These are phyloP conservation scores for Fraxinus cuspidata DNA, from an alignment of 257 asterid genomes.

Conservation along the genomic window DNA sequence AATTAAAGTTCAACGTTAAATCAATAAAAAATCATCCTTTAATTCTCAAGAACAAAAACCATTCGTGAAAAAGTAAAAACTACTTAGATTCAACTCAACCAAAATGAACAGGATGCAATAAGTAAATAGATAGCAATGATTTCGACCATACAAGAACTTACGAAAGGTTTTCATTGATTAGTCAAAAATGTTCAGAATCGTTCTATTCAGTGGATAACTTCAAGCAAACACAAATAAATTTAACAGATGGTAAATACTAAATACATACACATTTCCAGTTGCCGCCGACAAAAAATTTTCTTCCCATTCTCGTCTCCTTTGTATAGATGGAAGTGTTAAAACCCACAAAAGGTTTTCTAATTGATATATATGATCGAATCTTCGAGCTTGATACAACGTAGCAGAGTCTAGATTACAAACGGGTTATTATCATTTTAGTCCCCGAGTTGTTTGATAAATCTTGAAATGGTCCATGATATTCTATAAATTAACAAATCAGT, in stretches of 20 bases:
- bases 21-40: not conserved
- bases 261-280: slow-evolving; percentile 49
- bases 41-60: not conserved
- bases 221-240: not conserved
- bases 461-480: not conserved
- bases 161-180: not conserved
- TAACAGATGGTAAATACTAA: not conserved
- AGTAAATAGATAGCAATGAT: not conserved
- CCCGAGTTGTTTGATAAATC: not conserved
- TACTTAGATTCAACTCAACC: not conserved
- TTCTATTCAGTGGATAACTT: not conserved
- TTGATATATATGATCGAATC: not conserved
- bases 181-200: not conserved
- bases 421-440: not conserved
- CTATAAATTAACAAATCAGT: too few species aligned
- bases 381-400: not conserved
- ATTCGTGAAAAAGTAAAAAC: not conserved
- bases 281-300: slow-evolving; percentile 48
- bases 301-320: slow-evolving; percentile 30
- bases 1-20: too few species aligned
- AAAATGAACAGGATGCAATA: not conserved
- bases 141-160: not conserved
- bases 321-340: not conserved
- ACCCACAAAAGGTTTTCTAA: not conserved
- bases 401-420: not conserved